phyloP scores from a whole-genome alignment of 495 filamentous ascomycete species.

The Talaromyces ruber region DNA sequence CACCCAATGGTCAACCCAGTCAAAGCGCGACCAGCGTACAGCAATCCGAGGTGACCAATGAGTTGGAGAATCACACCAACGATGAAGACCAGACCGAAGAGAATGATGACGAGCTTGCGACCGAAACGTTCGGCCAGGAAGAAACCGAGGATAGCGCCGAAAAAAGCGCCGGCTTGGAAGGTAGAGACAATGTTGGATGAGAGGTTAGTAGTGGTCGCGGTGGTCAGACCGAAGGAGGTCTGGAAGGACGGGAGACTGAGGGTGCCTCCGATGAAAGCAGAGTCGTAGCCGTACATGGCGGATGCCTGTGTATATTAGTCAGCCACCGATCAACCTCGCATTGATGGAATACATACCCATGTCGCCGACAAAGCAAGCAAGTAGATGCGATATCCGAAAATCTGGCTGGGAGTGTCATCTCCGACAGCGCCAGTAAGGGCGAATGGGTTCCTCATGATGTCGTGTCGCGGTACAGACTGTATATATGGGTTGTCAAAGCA shows the following conservation, averaged over 20 bases:
- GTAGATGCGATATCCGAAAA: neutral
- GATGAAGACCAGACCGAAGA: constrained; percentile 49
- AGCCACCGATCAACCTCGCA: neutral
- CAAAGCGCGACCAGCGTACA: constrained; percentile 33
- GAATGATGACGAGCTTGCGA: constrained; percentile 46
- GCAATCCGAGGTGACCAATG: constrained; percentile 23
- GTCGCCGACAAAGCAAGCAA: neutral
- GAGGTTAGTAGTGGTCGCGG: constrained; percentile 28
- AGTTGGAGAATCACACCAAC: constrained; percentile 57
- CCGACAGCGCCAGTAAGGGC: neutral
- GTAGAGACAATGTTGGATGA: constrained; percentile 45
- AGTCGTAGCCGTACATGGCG: constrained; percentile 37
- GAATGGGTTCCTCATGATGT: neutral
- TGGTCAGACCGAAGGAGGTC: constrained; percentile 37
- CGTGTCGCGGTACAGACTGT: neutral
- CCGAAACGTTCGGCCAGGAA: constrained; percentile 49
- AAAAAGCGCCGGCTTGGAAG: constrained; percentile 59
- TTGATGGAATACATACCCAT: neutral
- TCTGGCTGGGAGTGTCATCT: neutral
- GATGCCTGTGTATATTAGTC: neutral
- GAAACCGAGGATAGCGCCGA: constrained; percentile 53
- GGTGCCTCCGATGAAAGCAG: constrained; percentile 55
- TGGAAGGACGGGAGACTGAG: constrained; percentile 47
- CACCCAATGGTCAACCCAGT: constrained; percentile 34
- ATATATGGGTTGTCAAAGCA: neutral